Conservation (phyloP, 2,329 filamentous ascomycete genomes). For the Cladosporium sp. region DNA sequence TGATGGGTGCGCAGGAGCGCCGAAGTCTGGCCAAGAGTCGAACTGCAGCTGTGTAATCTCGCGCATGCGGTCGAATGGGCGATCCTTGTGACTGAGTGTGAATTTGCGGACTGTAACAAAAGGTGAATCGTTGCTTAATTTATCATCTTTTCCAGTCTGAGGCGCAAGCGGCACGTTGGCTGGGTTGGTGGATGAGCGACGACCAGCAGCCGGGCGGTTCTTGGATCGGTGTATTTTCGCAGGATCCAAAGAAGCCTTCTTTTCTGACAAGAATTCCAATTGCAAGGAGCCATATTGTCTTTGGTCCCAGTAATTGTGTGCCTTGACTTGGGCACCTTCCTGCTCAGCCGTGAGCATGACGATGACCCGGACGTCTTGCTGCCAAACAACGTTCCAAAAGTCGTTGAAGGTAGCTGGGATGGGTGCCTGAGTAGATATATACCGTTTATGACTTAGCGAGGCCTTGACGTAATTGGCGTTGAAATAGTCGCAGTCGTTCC, state of each 20-base stretch:
- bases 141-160: conserved; percentile 32
- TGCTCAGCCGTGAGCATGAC: conserved; percentile 96
- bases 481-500: conserved; percentile 84
- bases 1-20: conserved; percentile 82
- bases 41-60: conserved; percentile 96
- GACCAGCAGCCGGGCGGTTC: conserved; percentile 41
- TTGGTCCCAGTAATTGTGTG: conserved; percentile 87
- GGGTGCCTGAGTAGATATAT: conserved; percentile 94
- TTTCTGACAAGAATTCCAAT: conserved; percentile 77
- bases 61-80: conserved; percentile 82
- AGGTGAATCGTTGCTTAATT: conserved; percentile 58
- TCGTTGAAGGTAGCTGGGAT: conserved; percentile 91
- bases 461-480: conserved; percentile 88
- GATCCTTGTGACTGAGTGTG: conserved; percentile 71
- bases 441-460: conserved; percentile 80
- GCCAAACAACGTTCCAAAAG: conserved; percentile 98
- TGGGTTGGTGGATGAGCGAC: conserved; percentile 41
- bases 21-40: conserved; percentile 96
- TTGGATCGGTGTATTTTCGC: conserved; percentile 52
- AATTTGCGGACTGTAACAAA: conserved; percentile 86
- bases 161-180: conserved; percentile 31
- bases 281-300: conserved; percentile 76
- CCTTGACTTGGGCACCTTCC: conserved; percentile 91
- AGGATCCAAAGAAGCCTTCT: conserved; percentile 73
- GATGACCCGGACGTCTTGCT: conserved; percentile 90